Evolutionary conservation across 441 rosid genomes (phyloP), one percentile per base, ranked within the genome.

Genomic region (Biscutella laevigata): DNA sequence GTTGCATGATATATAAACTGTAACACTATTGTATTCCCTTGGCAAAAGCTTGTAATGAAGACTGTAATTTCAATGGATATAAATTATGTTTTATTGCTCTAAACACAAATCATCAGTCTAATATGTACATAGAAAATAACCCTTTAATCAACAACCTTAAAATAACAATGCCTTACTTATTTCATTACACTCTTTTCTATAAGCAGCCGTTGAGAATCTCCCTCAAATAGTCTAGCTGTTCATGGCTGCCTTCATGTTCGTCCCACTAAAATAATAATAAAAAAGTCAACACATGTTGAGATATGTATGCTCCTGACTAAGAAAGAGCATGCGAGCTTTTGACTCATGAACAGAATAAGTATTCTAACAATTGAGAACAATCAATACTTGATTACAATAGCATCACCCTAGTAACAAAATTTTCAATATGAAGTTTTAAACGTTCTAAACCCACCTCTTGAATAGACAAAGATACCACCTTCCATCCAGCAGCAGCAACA

Each of bases 401-500:
- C 27, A 35, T 37, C 27, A 27, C 37, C 43, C 10, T 29, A 43
- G 16, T 13, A 44, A 45, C 46, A 28, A 27, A 17, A 20, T 43
- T 39, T 12, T 4, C 8, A 2, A 44, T 24, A 15, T 5, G 24
- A 27, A 13, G 37, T 26, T 26, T 24, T 7, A 0, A 26, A 39
- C 4, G 17, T 39, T 60, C 15, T 34, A 34, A 59, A 67, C 79
- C 43, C 26, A 80, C 96, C 89, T 85, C 85, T 79, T 75, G 96
- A 77, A 53, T 63, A 41, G 92, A 79, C 71, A 88, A 63, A 11
- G 95, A 80, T 44, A 82, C 82, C 41, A 88, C 68, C 8, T 86
- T 77, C 96, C 98, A 91, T 60, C 96, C 96, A 46, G 87, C 85
- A 66, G 95, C 83, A 32, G 89, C 47, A 63, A 92, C 74, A 73